A percentile compares a stretch with the other conserved stretches of the same genome.
These are phyloP conservation scores for Pseudocercospora musae DNA, from an alignment of 2,329 filamentous ascomycete species.

Conservation along the genomic window DNA sequence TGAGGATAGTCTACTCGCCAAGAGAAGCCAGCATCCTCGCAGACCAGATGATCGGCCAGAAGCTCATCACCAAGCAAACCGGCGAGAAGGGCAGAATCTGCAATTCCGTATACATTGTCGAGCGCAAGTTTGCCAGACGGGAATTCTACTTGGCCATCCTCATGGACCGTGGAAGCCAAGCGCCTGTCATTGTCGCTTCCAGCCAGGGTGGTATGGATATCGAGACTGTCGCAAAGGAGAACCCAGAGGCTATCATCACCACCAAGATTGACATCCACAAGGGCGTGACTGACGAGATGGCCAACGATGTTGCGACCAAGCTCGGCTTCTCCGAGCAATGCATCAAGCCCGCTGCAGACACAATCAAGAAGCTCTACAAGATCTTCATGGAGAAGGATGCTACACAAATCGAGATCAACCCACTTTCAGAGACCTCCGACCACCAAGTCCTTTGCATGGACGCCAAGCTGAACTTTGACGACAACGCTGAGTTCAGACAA, in stretches of 20 bases:
- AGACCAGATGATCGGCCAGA: slow-evolving; percentile 99
- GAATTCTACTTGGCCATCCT: slow-evolving; percentile 99
- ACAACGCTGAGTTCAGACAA: slow-evolving; percentile 98
- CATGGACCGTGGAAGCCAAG: slow-evolving; percentile 91
- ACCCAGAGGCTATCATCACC: slow-evolving; percentile 90
- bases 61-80: slow-evolving; percentile 99
- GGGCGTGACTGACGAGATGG: slow-evolving; percentile 94
- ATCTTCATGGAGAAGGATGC: slow-evolving; percentile 98
- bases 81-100: slow-evolving; percentile 89
- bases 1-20: slow-evolving; percentile 97
- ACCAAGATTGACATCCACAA: slow-evolving; percentile 90
- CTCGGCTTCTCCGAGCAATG: slow-evolving; percentile 98
- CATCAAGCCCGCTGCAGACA: slow-evolving; percentile 89
- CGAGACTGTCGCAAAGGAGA: slow-evolving; percentile 96
- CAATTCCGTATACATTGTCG: slow-evolving; percentile 97
- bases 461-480: slow-evolving; percentile 97
- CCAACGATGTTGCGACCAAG: slow-evolving; percentile 80
- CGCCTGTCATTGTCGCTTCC: slow-evolving; percentile 93
- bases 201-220: slow-evolving; percentile 99
- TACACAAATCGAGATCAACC: slow-evolving; percentile 99
- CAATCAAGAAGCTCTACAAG: slow-evolving; percentile 98
- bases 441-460: slow-evolving; percentile 99
- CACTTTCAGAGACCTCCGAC: slow-evolving; percentile 94
- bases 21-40: slow-evolving; percentile 96
- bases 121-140: slow-evolving; percentile 98